A percentile compares a stretch with the other conserved stretches of the same genome.
Evolutionary conservation across 1,139 yeast genomes (phyloP).

Genomic region (Debaryomyces coudertii): DNA sequence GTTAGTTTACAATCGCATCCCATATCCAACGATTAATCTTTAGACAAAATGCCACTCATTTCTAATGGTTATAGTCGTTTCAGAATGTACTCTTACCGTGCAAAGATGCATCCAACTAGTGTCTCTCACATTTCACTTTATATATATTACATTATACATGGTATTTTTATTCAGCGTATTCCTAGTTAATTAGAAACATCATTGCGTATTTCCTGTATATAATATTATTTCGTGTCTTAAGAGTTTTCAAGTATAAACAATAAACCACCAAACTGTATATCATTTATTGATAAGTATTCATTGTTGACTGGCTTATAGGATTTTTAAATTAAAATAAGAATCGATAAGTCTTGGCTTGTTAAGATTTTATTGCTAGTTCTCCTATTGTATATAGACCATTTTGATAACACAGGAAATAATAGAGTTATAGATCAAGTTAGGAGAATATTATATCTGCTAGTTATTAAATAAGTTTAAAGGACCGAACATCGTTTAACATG

Average conservation of each 20-base stretch:
- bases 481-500: constrained; percentile 10
- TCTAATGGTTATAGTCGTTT: background rate
- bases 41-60: background rate
- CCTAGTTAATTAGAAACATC: background rate
- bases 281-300: background rate
- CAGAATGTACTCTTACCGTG: background rate
- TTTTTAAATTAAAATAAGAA: background rate
- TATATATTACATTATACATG: background rate
- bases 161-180: constrained; percentile 5
- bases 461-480: background rate
- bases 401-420: constrained; percentile 5
- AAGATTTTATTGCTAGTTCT: background rate
- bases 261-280: background rate
- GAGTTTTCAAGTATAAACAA: constrained; percentile 8
- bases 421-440: constrained; percentile 2
- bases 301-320: background rate
- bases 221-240: background rate
- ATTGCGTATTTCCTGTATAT: background rate
- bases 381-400: constrained; percentile 1
- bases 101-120: background rate
- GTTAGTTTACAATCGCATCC: constrained; percentile 2
- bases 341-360: background rate
- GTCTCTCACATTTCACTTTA: background rate
- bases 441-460: constrained; percentile 3
- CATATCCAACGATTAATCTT: background rate